phyloP scores from a whole-genome alignment of 129 eudicot species.

The Deinandra increscens region DNA sequence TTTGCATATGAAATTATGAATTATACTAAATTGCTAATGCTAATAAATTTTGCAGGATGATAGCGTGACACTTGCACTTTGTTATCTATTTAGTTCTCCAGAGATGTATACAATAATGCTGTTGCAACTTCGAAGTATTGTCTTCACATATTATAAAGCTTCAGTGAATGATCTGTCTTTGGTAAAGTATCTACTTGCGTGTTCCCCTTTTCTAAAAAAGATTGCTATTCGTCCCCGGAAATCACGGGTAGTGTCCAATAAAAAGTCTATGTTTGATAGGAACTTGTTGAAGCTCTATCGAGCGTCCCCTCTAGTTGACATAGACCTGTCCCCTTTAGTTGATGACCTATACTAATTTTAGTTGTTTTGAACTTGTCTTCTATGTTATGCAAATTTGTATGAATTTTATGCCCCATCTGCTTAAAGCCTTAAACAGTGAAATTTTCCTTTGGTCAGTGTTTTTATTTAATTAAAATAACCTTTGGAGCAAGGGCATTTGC shows the following conservation, averaged over 20 bases:
- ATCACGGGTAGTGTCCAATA: not conserved
- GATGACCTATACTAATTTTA: not conserved
- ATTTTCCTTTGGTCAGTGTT: too few relatives aligned
- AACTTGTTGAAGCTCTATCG: conserved; percentile 6
- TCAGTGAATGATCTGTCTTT: conserved; percentile 4
- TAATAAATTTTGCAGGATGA: not conserved
- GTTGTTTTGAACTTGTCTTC: not conserved
- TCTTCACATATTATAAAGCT: not conserved
- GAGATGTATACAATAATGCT: not conserved
- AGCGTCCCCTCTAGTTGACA: conserved; percentile 8
- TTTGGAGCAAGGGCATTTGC: too few relatives aligned
- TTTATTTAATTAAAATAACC: too few relatives aligned
- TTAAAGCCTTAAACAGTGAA: too few relatives aligned
- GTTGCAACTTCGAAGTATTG: not conserved
- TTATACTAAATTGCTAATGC: not conserved
- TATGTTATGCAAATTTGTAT: not conserved
- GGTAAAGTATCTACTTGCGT: conserved; percentile 14
- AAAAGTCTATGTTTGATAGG: conserved; percentile 2
- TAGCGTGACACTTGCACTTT: not conserved
- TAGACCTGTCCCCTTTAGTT: not conserved
- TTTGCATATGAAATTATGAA: not conserved
- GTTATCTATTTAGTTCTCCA: not conserved
- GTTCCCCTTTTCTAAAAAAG: conserved; percentile 10
- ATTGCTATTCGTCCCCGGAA: not conserved
- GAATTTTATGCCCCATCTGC: too few relatives aligned